phyloP scores from a whole-genome alignment of 768 basidiomycete species.

The Erythrobasidium yunnanense region DNA sequence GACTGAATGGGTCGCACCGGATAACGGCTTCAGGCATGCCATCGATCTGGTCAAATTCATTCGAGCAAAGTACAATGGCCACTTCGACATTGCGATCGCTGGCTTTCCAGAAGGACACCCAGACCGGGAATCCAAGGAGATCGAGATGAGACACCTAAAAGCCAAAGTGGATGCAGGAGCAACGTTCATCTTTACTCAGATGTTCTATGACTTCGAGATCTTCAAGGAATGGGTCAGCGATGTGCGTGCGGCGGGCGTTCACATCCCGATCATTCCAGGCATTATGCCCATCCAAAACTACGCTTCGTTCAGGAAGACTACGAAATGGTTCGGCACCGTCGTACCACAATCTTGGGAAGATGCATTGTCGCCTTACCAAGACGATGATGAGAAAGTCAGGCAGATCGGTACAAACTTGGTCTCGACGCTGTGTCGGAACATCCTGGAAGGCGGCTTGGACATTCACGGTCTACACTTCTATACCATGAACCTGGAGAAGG shows the following conservation, averaged over 20 bases:
- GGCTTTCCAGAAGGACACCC: slow-evolving; percentile 82
- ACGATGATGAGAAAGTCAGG: slow-evolving; percentile 90
- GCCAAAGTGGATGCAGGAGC: slow-evolving; percentile 88
- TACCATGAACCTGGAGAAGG: slow-evolving; percentile 91
- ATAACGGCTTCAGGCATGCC: slow-evolving; percentile 71
- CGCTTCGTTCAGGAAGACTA: slow-evolving; percentile 77
- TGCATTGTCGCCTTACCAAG: slow-evolving; percentile 64
- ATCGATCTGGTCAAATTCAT: slow-evolving; percentile 85
- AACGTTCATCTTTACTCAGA: slow-evolving; percentile 87
- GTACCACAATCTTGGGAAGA: slow-evolving; percentile 60
- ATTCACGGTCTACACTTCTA: slow-evolving; percentile 88
- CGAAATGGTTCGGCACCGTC: slow-evolving; percentile 69
- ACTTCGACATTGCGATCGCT: slow-evolving; percentile 68
- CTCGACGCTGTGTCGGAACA: slow-evolving; percentile 81
- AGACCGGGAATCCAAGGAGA: slow-evolving; percentile 45
- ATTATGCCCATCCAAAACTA: slow-evolving; percentile 98
- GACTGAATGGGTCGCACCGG: slow-evolving; percentile 79
- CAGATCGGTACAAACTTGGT: slow-evolving; percentile 88
- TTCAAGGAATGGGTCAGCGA: slow-evolving; percentile 80
- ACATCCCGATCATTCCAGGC: slow-evolving; percentile 80
- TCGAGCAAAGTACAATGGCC: slow-evolving; percentile 65
- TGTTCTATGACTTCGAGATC: slow-evolving; percentile 89
- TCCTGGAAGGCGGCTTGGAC: slow-evolving; percentile 65
- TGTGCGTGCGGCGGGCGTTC: slow-evolving; percentile 56
- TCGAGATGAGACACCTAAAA: slow-evolving; percentile 57